Evolutionary conservation across 2,329 filamentous ascomycete genomes (phyloP).

Genomic region (Hymenoscyphus salicellus): DNA sequence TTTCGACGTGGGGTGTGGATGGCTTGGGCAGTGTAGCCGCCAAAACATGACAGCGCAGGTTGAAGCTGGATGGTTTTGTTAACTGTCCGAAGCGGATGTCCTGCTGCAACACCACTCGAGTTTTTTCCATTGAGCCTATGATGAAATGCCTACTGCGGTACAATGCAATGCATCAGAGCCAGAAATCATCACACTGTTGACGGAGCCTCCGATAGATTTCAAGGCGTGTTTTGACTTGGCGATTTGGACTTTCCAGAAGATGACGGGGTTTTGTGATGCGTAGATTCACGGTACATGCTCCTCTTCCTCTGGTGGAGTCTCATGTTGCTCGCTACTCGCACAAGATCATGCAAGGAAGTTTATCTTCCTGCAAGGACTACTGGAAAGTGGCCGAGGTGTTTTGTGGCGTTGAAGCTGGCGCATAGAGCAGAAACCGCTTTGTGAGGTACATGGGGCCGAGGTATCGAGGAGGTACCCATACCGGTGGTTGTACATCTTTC

Average conservation of each 20-base stretch:
- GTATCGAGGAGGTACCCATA: slow-evolving; percentile 2
- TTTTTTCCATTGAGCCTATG: neutral
- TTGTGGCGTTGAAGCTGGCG: neutral
- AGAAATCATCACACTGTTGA: neutral
- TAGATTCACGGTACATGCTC: neutral
- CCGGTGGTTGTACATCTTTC: neutral
- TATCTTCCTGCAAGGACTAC: neutral
- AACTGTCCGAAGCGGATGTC: no score
- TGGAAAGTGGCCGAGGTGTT: neutral
- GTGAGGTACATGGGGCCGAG: neutral
- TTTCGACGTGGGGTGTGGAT: neutral
- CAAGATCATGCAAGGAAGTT: neutral
- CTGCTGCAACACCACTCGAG: neutral
- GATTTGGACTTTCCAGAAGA: neutral
- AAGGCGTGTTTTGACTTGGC: neutral
- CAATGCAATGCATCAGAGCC: neutral
- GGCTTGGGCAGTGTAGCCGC: neutral
- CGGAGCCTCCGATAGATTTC: neutral
- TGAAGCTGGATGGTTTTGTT: neutral
- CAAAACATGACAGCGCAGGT: no score
- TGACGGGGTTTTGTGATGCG: neutral
- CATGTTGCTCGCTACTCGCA: neutral
- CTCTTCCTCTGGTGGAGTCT: neutral
- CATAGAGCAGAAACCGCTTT: neutral
- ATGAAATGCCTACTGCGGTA: neutral